These are phyloP conservation scores for Starmerella potacharoeniae DNA, from an alignment of 805 yeast genomes.

Conservation along the genomic window DNA sequence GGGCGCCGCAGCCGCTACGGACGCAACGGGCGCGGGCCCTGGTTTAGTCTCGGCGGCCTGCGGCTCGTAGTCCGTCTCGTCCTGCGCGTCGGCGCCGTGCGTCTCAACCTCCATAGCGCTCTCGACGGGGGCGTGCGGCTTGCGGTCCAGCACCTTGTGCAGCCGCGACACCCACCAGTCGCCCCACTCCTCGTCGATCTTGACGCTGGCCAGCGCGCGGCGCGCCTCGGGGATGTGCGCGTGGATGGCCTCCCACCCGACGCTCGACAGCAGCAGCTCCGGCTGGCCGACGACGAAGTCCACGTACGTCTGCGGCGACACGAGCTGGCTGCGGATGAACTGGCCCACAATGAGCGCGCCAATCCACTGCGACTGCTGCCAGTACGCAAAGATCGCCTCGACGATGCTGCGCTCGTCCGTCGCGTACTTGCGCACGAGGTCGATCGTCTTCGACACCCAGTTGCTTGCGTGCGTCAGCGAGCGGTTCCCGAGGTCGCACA, in stretches of 20 bases:
- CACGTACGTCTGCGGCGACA: slow-evolving; percentile 35
- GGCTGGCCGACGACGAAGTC: slow-evolving; percentile 33
- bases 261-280: slow-evolving; percentile 18
- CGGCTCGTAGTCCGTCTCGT: neutral
- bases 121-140: neutral
- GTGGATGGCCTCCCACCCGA: slow-evolving; percentile 26
- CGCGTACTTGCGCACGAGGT: slow-evolving; percentile 27
- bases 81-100: neutral
- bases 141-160: slow-evolving; percentile 12
- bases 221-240: slow-evolving; percentile 11
- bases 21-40: neutral
- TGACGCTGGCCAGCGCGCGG: slow-evolving; percentile 1
- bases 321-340: slow-evolving; percentile 37
- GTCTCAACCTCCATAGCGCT: neutral
- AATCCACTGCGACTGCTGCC: slow-evolving; percentile 55
- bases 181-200: slow-evolving; percentile 18
- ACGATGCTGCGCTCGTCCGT: slow-evolving; percentile 35
- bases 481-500: slow-evolving; percentile 76
- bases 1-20: too few relatives aligned
- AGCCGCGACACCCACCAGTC: slow-evolving; percentile 22
- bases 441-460: slow-evolving; percentile 36
- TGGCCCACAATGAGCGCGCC: slow-evolving; percentile 50
- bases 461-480: slow-evolving; percentile 68
- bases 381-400: slow-evolving; percentile 46
- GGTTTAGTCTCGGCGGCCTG: neutral